Base-by-base conservation (phyloP, 352 stramenopile genomes). In the Phytophthora meadii region DNA sequence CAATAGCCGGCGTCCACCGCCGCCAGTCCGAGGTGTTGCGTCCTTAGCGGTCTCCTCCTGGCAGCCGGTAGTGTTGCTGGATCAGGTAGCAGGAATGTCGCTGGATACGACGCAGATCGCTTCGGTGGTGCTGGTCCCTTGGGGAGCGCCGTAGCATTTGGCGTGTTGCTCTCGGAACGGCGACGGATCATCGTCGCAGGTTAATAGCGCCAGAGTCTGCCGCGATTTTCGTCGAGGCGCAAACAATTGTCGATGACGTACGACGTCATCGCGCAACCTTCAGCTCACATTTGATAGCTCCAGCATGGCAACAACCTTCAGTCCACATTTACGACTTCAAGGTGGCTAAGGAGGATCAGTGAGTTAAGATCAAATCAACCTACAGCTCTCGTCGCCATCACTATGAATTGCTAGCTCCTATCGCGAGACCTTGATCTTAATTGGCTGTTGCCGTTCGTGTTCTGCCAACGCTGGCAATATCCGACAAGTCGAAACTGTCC, bases 1-100 rank as follows among this genome's bases (percentile, higher is more conserved):
- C 68, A 77, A 41, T 74, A 75, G 32, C 72, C 72, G 14, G 72
- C 55, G 55, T 74, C 68, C 22, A 79, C 47, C 6, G 68, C 72
- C 1, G 72, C 72, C 12, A 79, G 40, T 8, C 72, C 72, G 5
- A 79, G 60, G 12, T 76, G 72, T 48, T 79, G 72, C 28, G 59
- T 60, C 59, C 57, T 50, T 15, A 79, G 60, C 17, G 50, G 58
- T 39, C 63, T 56, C 22, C 68, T 34, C 44, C 69, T 68, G 40
- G 45, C 54, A 42, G 60, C 37, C 10, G 50, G 54, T 14, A 61
- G 63, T 8, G 62, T 57, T 2, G 48, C 42, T 4, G 42, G 32
- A 2, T 22, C 40, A 3, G 54, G 49, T n/a, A 75, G 6, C 5
- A 49, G 44, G 50, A 75, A 70, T 14, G 47, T 46, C 19, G 45